Evolutionary conservation across 1,284 basidiomycete genomes (phyloP), one percentile per base, ranked within the genome.

Genomic region (Microbotryum silenes-acaulis): DNA sequence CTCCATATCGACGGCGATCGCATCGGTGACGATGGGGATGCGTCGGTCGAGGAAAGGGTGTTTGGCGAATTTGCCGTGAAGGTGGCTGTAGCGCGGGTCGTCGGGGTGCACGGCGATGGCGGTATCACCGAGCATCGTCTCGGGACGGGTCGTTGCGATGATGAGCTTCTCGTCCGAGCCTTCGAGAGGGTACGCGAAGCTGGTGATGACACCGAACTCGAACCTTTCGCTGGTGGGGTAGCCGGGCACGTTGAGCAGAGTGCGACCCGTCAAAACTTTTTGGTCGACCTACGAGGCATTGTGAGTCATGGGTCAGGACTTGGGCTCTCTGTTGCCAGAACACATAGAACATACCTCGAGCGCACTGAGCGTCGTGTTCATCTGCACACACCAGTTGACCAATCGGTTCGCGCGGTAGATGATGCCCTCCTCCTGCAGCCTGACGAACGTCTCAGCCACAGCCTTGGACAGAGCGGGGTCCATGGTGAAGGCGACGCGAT

Each of bases 111-210:
- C 91, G 51, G 96, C 96, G 52, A 99, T 87, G 42, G 91, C 96
- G 7, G 92, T 93, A 81, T 98, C 96, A 63, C 96, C 96, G 1
- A 99, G 82, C 89, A 98, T 96, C 1, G 96, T 98, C 78, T 98
- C 96, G 0, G 93, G 93, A 81, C 96, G 90, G 14, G 96, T 98
- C 3, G 96, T 98, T 0, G 93, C 94, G 56, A 99, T 87, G 60
- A 96, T 81, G 67, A 98, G 89, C 74, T 82, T 87, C 75, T 97
- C 94, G 63, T 96, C 92, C 85, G 69, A 57, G 53, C 55, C 61
- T 72, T 94, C 90, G 62, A 97, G 86, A 21, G 83, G 85, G 78
- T 98, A 99, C 1, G 89, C 89, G 77, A 98, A 98, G 45, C 88
- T 91, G 4, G 91, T 91, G 72, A 99, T 88, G 54, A 91, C 91